Evolutionary conservation across 2,329 filamentous ascomycete genomes (phyloP).

Genomic region (Ceratocystis cacaofunesta): DNA sequence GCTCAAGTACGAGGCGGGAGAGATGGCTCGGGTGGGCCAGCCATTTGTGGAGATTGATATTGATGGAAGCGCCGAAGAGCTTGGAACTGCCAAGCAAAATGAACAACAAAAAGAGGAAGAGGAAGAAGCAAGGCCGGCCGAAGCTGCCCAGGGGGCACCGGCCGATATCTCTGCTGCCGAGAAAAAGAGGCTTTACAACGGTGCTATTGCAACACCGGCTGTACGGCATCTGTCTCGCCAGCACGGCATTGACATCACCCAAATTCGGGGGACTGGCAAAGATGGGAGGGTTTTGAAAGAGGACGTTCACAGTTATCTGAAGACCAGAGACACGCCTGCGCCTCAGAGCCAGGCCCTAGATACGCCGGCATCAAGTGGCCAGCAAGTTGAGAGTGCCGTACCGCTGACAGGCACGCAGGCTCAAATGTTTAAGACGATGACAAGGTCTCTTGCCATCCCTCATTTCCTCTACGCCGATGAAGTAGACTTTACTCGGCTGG

Average conservation of each 20-base stretch:
- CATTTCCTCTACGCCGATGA: conserved; percentile 94
- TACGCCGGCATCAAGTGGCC: conserved; percentile 24
- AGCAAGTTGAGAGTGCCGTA: conserved; percentile 53
- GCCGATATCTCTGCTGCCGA: conserved; percentile 17
- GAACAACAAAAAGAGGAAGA: not conserved
- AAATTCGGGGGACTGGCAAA: conserved; percentile 72
- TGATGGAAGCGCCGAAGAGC: conserved; percentile 45
- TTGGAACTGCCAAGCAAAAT: not conserved
- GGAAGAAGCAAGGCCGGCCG: conserved; percentile 7
- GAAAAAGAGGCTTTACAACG: conserved; percentile 43
- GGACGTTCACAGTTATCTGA: conserved; percentile 62
- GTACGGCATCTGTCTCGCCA: conserved; percentile 80
- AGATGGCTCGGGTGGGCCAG: conserved; percentile 92
- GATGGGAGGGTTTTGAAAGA: conserved; percentile 88
- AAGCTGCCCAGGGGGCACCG: conserved; percentile 23
- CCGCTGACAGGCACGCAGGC: conserved; percentile 65
- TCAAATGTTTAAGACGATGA: conserved; percentile 98
- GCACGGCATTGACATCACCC: conserved; percentile 58
- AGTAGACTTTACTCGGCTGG: conserved; percentile 64
- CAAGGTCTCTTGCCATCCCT: conserved; percentile 73
- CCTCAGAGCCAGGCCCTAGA: conserved; percentile 20
- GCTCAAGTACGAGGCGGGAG: conserved; percentile 85
- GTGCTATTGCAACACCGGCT: conserved; percentile 74
- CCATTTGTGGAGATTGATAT: conserved; percentile 92
- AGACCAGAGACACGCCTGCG: conserved; percentile 30